Percentiles rank a stretch among this genome's conserved stretches.
phyloP scores from a whole-genome alignment of 2,329 filamentous ascomycete species.

The Cadophora luteo-olivacea region DNA sequence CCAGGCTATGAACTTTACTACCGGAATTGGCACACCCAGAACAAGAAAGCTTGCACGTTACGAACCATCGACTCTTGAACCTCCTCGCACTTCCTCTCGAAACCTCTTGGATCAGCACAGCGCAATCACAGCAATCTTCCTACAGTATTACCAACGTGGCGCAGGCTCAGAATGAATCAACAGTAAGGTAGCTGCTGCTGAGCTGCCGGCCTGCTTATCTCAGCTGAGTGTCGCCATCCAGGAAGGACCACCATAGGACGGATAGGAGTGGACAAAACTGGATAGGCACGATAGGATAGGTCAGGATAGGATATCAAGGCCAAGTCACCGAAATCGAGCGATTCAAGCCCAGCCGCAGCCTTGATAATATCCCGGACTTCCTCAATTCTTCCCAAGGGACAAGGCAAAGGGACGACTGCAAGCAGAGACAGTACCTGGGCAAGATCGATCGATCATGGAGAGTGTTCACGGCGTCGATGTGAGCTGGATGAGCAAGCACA shows the following conservation, averaged over 20 bases:
- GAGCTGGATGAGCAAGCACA: slow-evolving; percentile 44
- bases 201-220: slow-evolving; percentile 25
- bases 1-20: neutral
- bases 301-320: neutral
- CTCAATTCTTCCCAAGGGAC: neutral
- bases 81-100: neutral
- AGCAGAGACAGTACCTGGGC: neutral
- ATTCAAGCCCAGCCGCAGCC: neutral
- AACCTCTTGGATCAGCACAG: neutral
- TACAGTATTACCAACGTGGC: slow-evolving; percentile 7
- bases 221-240: slow-evolving; percentile 23
- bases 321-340: slow-evolving; percentile 17
- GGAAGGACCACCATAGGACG: neutral
- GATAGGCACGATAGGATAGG: slow-evolving; percentile 7
- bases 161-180: slow-evolving; percentile 19
- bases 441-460: slow-evolving; percentile 39
- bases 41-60: neutral
- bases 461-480: slow-evolving; percentile 45
- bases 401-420: neutral
- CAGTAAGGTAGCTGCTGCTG: slow-evolving; percentile 1
- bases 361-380: slow-evolving; percentile 22
- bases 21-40: neutral
- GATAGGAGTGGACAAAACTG: neutral
- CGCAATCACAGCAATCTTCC: neutral
- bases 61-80: slow-evolving; percentile 1